Conservation (phyloP, 805 yeast species). For the Zygosaccharomyces bisporus region DNA sequence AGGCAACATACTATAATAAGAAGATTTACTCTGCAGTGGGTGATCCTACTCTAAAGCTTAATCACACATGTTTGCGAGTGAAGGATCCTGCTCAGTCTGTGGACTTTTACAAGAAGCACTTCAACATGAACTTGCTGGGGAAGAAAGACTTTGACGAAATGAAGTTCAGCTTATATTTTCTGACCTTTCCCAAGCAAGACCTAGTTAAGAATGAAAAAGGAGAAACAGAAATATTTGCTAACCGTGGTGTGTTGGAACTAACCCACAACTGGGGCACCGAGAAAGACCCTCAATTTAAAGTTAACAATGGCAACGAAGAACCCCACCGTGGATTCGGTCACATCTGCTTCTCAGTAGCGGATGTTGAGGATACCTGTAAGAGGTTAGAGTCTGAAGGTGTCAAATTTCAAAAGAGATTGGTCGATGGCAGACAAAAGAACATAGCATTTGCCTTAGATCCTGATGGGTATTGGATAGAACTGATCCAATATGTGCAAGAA, state of each 20-base stretch:
- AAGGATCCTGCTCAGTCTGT: constrained; percentile 74
- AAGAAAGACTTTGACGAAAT: constrained; percentile 50
- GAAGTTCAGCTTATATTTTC: constrained; percentile 64
- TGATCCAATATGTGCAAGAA: constrained; percentile 51
- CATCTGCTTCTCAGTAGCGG: constrained; percentile 81
- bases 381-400: constrained; percentile 60
- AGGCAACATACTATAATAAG: constrained; percentile 14
- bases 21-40: constrained; percentile 24
- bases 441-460: constrained; percentile 96
- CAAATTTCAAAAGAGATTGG: constrained; percentile 71
- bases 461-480: constrained; percentile 95
- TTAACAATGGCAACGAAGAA: constrained; percentile 79
- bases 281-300: constrained; percentile 48
- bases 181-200: constrained; percentile 43
- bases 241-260: constrained; percentile 72
- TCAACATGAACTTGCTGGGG: constrained; percentile 65
- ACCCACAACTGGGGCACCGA: constrained; percentile 78
- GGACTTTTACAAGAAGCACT: constrained; percentile 66
- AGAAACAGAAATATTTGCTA: constrained; percentile 30
- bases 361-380: constrained; percentile 60
- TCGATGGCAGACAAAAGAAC: constrained; percentile 88
- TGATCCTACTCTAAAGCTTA: constrained; percentile 38
- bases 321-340: constrained; percentile 94
- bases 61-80: constrained; percentile 76
- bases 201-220: constrained; percentile 41